Evolutionary conservation across 306 rosid genomes (phyloP).

Genomic region (Vigna trinervia): DNA sequence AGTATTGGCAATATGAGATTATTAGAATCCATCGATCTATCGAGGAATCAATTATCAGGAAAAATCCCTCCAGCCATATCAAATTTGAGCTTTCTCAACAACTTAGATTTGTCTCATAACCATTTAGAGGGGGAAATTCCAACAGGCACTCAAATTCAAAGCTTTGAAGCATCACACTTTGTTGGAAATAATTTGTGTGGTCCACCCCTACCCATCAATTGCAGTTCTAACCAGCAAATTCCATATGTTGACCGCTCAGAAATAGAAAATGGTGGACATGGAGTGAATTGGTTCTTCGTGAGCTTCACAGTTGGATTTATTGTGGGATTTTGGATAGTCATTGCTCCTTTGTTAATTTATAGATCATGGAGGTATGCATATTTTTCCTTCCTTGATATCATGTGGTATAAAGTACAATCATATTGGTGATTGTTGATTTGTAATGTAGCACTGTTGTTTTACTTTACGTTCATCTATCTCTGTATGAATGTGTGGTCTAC

Average conservation of each 20-base stretch:
- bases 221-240: not conserved
- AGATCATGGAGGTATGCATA: conserved; percentile 33
- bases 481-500: too few relatives aligned
- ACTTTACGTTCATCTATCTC: too few relatives aligned
- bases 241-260: not conserved
- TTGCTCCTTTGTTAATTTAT: conserved; percentile 28
- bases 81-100: conserved; percentile 14
- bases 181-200: conserved; percentile 40
- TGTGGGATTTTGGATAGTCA: conserved; percentile 33
- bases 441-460: too few relatives aligned
- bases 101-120: conserved; percentile 47
- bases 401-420: too few relatives aligned
- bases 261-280: not conserved
- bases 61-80: conserved; percentile 44
- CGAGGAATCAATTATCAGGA: conserved; percentile 42
- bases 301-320: conserved; percentile 23
- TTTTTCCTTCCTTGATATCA: not conserved
- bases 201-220: conserved; percentile 13
- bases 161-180: conserved; percentile 42
- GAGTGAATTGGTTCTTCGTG: conserved; percentile 33
- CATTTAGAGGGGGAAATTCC: conserved; percentile 43
- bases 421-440: too few relatives aligned
- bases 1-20: conserved; percentile 32
- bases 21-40: conserved; percentile 39
- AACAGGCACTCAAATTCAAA: conserved; percentile 44